A percentile compares a stretch with the other conserved stretches of the same genome.
phyloP scores from a whole-genome alignment of 495 filamentous ascomycete species.

The Penicillium robsamsonii region DNA sequence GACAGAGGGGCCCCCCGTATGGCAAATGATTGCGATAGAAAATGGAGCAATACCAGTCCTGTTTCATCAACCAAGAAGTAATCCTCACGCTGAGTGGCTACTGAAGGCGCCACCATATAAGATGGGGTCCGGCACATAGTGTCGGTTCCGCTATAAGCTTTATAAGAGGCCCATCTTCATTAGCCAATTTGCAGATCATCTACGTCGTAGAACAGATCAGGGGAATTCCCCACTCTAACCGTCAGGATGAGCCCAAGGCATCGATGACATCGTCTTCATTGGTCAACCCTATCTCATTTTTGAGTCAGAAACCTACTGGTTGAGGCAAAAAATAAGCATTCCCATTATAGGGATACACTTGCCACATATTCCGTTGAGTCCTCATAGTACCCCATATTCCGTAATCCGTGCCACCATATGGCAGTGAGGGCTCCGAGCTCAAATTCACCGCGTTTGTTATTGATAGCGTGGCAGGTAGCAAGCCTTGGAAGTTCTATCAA shows the following conservation, averaged over 20 bases:
- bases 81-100: conserved; percentile 13
- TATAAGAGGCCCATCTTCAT: conserved; percentile 22
- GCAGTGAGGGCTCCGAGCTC: not conserved
- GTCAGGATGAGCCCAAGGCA: not conserved
- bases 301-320: not conserved
- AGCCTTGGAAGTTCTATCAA: not conserved
- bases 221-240: not conserved
- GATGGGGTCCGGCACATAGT: conserved; percentile 8
- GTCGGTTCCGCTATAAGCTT: conserved; percentile 24
- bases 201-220: not conserved
- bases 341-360: not conserved
- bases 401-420: not conserved
- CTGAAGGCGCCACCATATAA: not conserved
- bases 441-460: not conserved
- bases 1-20: not conserved
- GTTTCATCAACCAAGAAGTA: conserved; percentile 9
- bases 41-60: conserved; percentile 1
- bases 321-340: not conserved
- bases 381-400: not conserved
- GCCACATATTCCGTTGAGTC: not conserved
- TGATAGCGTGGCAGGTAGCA: not conserved
- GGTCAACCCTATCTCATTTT: not conserved
- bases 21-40: not conserved
- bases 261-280: not conserved
- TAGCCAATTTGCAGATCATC: conserved; percentile 24